Conservation (phyloP, 148 eudicot species). For the Fagopyrum esculentum region DNA sequence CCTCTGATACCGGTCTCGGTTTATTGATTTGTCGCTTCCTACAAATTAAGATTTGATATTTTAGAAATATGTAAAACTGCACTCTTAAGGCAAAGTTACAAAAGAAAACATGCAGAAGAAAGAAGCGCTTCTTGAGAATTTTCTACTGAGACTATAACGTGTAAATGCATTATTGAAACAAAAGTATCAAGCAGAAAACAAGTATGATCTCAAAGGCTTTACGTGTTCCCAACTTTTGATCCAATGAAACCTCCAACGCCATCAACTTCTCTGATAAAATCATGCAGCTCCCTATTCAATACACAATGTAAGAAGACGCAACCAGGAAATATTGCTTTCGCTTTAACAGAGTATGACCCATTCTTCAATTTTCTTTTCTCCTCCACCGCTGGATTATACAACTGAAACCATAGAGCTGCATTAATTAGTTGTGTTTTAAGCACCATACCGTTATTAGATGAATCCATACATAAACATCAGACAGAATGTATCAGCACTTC, state of each 20-base stretch:
- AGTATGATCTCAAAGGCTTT: constrained; percentile 35
- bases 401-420: constrained; percentile 36
- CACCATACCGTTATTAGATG: background rate
- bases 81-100: background rate
- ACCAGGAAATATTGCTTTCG: constrained; percentile 74
- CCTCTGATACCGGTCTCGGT: constrained; percentile 70
- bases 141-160: too few relatives aligned
- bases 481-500: background rate
- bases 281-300: constrained; percentile 79
- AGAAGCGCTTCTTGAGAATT: too few relatives aligned
- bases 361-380: constrained; percentile 70
- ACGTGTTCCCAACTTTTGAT: constrained; percentile 85
- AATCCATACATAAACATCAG: background rate
- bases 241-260: constrained; percentile 87
- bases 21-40: constrained; percentile 76
- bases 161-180: too few relatives aligned
- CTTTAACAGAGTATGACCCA: constrained; percentile 65
- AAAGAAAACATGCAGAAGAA: too few relatives aligned
- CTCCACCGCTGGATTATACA: constrained; percentile 61
- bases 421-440: constrained; percentile 11
- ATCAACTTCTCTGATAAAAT: constrained; percentile 61
- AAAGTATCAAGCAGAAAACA: constrained; percentile 7
- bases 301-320: constrained; percentile 72
- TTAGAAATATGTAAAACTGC: background rate
- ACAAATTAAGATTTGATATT: constrained; percentile 17